Conservation (phyloP, 805 yeast species). For the Yamadazyma phyllophila region DNA sequence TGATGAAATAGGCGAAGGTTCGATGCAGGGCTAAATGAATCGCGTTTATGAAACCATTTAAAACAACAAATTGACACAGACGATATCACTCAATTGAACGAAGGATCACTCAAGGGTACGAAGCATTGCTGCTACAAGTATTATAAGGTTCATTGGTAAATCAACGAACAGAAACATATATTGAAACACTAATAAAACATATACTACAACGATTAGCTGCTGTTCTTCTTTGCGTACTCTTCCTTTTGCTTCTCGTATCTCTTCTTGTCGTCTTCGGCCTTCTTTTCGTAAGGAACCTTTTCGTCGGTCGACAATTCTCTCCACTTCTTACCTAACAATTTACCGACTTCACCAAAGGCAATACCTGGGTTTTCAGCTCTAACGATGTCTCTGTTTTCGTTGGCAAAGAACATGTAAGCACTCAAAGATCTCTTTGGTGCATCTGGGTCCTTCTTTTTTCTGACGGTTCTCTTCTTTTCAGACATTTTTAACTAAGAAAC, state of each 20-base stretch:
- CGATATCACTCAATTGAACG: too few relatives aligned
- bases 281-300: constrained; percentile 85
- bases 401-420: constrained; percentile 98
- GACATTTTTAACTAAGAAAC: constrained; percentile 17
- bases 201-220: constrained; percentile 14
- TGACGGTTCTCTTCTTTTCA: constrained; percentile 43
- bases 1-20: too few relatives aligned
- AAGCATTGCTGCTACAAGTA: too few relatives aligned
- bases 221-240: constrained; percentile 54
- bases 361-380: constrained; percentile 97
- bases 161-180: constrained; percentile 2
- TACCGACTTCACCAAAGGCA: constrained; percentile 93
- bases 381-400: constrained; percentile 93
- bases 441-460: constrained; percentile 78
- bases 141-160: too few relatives aligned
- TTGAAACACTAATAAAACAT: constrained; percentile 13
- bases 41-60: too few relatives aligned
- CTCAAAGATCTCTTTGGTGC: constrained; percentile 99
- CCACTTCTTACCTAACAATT: constrained; percentile 94
- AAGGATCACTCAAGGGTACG: too few relatives aligned
- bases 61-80: too few relatives aligned
- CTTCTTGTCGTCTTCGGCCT: constrained; percentile 95
- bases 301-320: constrained; percentile 81
- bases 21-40: too few relatives aligned
- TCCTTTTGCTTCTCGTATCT: constrained; percentile 97